Evolutionary conservation across 805 yeast genomes (phyloP).

Genomic region (Gaillardinia entomophila): DNA sequence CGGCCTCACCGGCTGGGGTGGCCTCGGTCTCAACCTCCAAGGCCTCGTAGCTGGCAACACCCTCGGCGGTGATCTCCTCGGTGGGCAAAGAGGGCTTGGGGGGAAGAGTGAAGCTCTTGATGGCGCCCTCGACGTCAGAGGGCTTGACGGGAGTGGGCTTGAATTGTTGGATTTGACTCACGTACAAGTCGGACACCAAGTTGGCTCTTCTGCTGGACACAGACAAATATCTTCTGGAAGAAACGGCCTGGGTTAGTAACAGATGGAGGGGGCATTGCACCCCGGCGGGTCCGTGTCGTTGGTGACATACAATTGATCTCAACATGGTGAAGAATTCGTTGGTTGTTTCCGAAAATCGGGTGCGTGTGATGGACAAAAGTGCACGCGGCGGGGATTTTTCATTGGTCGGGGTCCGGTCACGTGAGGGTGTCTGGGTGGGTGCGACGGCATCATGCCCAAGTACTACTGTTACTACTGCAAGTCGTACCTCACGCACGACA

Average conservation of each 20-base stretch:
- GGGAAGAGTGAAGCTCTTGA: conserved; percentile 81
- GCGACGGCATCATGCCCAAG: conserved; percentile 44
- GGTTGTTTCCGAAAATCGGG: not conserved
- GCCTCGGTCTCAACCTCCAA: conserved; percentile 65
- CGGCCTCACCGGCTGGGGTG: conserved; percentile 20
- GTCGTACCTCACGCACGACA: conserved; percentile 79
- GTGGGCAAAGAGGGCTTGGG: conserved; percentile 70
- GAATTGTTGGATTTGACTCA: conserved; percentile 82
- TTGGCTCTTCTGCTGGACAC: conserved; percentile 43
- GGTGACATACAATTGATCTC: not conserved
- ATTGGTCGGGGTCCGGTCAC: conserved; percentile 5
- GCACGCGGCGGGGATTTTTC: not conserved
- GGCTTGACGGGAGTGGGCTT: conserved; percentile 75
- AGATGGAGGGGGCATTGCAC: not conserved
- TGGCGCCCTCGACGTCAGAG: conserved; percentile 70
- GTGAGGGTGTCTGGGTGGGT: conserved; percentile 2
- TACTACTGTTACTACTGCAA: conserved; percentile 84
- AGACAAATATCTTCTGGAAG: conserved; percentile 38
- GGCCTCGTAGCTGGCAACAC: conserved; percentile 62
- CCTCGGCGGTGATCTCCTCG: conserved; percentile 63
- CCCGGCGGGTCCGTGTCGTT: no score
- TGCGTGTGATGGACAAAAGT: not conserved
- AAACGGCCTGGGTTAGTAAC: conserved; percentile 19
- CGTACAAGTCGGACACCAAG: conserved; percentile 77
- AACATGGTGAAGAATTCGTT: conserved; percentile 1